Evolutionary conservation across 306 rosid genomes (phyloP).

Genomic region (Medicago lupulina): DNA sequence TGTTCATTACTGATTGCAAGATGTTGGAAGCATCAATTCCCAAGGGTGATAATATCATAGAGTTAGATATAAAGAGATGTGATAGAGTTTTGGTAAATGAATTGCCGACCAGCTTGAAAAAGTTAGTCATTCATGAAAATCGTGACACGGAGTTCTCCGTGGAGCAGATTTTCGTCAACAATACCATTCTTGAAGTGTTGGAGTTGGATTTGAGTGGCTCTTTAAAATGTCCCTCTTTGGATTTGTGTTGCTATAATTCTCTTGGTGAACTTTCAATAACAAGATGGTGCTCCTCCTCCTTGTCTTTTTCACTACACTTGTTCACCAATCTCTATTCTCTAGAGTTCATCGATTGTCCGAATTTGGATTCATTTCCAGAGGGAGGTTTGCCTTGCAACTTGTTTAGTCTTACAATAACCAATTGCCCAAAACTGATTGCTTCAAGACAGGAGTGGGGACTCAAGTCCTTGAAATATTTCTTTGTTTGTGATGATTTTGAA

Average conservation of each 20-base stretch:
- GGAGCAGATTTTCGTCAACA: not conserved
- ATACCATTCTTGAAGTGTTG: not conserved
- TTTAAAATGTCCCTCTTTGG: not conserved
- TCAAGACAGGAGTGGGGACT: slow-evolving; percentile 1
- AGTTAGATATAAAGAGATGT: not conserved
- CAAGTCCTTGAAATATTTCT: not conserved
- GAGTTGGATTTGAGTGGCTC: not conserved
- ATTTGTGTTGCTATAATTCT: not conserved
- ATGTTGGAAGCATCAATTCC: slow-evolving; percentile 14
- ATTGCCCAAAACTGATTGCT: not conserved
- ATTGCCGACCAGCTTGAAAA: not conserved
- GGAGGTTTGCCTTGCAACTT: not conserved
- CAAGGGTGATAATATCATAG: not conserved
- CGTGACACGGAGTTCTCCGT: not conserved
- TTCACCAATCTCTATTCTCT: not conserved
- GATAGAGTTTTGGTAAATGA: not conserved
- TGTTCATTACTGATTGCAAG: not conserved
- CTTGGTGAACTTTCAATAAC: not conserved
- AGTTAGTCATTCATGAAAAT: not conserved
- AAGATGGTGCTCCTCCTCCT: not conserved
- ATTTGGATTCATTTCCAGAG: not conserved
- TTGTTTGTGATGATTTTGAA: not conserved
- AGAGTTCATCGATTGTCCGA: not conserved
- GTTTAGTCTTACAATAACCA: not conserved
- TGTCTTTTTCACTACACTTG: not conserved